Evolutionary conservation across 768 basidiomycete species (phyloP).

Genomic region (Filobasidium floriforme): DNA sequence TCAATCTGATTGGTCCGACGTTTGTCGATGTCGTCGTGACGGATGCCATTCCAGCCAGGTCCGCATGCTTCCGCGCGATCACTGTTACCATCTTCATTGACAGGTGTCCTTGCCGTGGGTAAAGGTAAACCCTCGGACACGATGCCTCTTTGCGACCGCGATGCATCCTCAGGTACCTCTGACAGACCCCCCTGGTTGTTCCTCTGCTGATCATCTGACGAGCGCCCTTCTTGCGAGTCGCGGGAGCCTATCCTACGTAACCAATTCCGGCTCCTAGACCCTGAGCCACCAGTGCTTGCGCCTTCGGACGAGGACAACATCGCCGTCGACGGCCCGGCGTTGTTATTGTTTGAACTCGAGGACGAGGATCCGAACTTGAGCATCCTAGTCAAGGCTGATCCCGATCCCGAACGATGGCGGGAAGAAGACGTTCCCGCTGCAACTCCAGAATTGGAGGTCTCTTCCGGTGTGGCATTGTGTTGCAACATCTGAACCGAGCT

Average conservation of each 20-base stretch:
- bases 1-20: not conserved
- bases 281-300: too few species aligned
- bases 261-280: not conserved
- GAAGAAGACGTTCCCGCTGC: not conserved
- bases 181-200: not conserved
- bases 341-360: not conserved
- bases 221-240: not conserved
- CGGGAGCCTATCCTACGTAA: not conserved
- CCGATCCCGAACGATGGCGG: not conserved
- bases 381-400: not conserved
- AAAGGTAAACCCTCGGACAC: too few species aligned
- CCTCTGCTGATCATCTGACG: not conserved
- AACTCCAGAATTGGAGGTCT: not conserved
- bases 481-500: slow-evolving; percentile 1
- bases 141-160: too few species aligned
- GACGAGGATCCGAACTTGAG: slow-evolving; percentile 1
- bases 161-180: not conserved
- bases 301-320: too few species aligned
- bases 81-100: not conserved
- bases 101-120: too few species aligned
- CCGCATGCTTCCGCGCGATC: not conserved
- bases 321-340: too few species aligned
- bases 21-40: too few species aligned
- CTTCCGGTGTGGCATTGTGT: not conserved
- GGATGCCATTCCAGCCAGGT: not conserved